A percentile compares a stretch with the other conserved stretches of the same genome.
Conservation (phyloP, 352 stramenopile species). For the Globisporangium emineosum region DNA sequence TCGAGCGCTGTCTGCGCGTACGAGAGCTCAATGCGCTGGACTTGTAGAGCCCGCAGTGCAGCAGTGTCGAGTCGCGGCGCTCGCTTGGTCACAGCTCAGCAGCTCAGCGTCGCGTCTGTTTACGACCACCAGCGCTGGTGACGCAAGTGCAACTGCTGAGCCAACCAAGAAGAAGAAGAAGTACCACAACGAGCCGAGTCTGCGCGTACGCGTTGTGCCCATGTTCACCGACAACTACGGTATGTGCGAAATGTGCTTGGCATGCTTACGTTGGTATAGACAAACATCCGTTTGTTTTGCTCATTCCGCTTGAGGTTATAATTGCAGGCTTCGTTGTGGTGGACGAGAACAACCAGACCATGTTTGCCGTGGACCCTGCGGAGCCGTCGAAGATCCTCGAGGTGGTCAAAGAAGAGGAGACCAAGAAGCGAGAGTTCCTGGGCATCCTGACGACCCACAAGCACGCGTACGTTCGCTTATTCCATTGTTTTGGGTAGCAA, state of each 20-base stretch:
- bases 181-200: conserved; percentile 67
- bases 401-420: conserved; percentile 70
- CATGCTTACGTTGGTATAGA: background rate
- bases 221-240: conserved; percentile 87
- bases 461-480: conserved; percentile 61
- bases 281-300: background rate
- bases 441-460: conserved; percentile 93
- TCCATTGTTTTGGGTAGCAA: background rate
- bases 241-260: conserved; percentile 14
- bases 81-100: background rate
- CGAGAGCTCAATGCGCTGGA: background rate
- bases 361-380: conserved; percentile 76
- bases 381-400: conserved; percentile 60
- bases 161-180: conserved; percentile 40
- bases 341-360: conserved; percentile 79
- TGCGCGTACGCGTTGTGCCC: conserved; percentile 76
- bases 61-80: background rate
- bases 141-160: background rate
- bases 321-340: conserved; percentile 69
- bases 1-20: conserved; percentile 3
- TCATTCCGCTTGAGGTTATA: background rate
- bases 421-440: conserved; percentile 66
- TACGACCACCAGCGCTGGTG: background rate
- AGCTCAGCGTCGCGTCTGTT: conserved; percentile 4
- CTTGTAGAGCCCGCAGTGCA: background rate